Evolutionary conservation across 169 alveolate species (phyloP).

Genomic region (Eimeria necatrix): DNA sequence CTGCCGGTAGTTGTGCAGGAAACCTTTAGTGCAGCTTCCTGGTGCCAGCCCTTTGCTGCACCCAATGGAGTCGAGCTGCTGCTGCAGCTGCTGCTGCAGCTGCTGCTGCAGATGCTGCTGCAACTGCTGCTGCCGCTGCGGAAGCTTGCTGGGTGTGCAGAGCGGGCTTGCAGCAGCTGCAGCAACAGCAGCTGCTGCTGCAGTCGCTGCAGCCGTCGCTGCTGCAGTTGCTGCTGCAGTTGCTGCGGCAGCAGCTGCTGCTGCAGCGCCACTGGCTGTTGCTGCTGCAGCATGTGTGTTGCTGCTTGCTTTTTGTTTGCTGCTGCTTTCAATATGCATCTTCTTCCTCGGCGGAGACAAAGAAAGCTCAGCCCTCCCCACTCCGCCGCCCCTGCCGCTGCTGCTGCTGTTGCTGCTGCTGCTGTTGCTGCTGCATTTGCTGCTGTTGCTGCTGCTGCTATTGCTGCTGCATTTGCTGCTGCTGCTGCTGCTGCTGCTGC

Average conservation of each 20-base stretch:
- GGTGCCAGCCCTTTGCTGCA: background rate
- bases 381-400: no score
- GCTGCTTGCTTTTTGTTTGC: background rate
- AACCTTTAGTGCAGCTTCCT: background rate
- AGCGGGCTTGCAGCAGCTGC: background rate
- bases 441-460: conserved; percentile 29
- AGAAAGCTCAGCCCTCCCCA: background rate
- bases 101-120: conserved; percentile 2
- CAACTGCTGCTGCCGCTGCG: background rate
- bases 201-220: conserved; percentile 7
- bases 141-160: background rate
- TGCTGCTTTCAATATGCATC: background rate
- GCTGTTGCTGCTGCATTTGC: conserved; percentile 77
- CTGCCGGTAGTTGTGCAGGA: background rate
- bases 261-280: background rate
- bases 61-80: background rate
- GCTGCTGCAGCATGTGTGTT: background rate
- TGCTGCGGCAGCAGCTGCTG: background rate
- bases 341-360: background rate
- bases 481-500: background rate
- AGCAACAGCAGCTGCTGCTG: conserved; percentile 31
- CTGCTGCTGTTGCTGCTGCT: background rate
- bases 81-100: background rate
- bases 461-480: no score
- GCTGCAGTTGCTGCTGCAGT: background rate